Evolutionary conservation across 2,329 filamentous ascomycete genomes (phyloP), one percentile per base, ranked within the genome.

Genomic region (Saccharata proteae): DNA sequence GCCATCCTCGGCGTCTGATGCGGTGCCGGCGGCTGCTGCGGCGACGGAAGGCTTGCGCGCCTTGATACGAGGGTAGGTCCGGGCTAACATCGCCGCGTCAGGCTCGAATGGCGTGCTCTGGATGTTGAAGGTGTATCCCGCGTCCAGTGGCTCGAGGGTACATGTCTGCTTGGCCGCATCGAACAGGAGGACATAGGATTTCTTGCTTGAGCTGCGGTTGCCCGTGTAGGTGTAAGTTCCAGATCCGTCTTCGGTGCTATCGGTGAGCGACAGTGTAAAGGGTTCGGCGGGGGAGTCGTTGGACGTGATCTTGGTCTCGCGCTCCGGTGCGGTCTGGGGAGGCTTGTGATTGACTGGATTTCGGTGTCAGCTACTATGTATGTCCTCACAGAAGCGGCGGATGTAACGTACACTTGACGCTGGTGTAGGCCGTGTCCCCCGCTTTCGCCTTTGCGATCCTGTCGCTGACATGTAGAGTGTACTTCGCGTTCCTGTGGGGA

Each of bases 61-160:
- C 46, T 58, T 62, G 21, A 90, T 65, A 38, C 82, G 81, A 7
- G 74, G 65, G 48, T 82, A 76, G 46, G 77, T 67, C 29, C 73
- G 67, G 28, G 71, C 67, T 23, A 92, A 63, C 45, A 68, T 72
- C 17, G 71, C 69, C 32, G 67, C 57, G 42, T 82, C 72, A 32
- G 65, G 61, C 45, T 78, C 77, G 41, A 66, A 70, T 3, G 79
- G 81, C 10, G 74, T 74, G 34, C 69, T 73, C 31, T 71, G 74
- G 32, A 93, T 59, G 54, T 93, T 94, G 77, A 93, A 86, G 47
- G 83, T 77, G 57, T 93, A 80, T 22, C 77, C 76, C n/a, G 77
- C 79, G 49, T 83, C 74, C 33, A 94, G 64, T 30, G 74, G 75
- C 59, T 94, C 84, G 33, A 94, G 67, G 16, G 90, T 74, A 42